Evolutionary conservation across 371 early-diverging fungal species (phyloP), one percentile per base, ranked within the genome.

Genomic region (Thermomucor indicae-seudaticae): DNA sequence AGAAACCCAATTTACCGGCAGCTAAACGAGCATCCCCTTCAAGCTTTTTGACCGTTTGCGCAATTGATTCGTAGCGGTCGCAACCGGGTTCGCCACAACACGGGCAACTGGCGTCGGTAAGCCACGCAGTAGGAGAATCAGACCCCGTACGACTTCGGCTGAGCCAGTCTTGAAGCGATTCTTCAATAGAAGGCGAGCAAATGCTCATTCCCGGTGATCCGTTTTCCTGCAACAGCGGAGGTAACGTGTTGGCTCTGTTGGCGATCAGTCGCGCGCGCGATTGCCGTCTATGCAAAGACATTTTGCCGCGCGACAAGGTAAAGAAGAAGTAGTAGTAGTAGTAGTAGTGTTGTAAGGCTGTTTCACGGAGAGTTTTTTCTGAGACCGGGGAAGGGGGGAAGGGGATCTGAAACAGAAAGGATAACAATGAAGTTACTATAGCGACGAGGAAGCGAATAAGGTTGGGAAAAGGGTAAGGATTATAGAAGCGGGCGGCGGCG

Each of bases 1-100:
- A 31, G 24, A 44, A 10, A 20, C 34, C 20, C 14, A 22, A 37
- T 35, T 53, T 70, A 70, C 75, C 75, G 39, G 75, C 75, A 39
- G 75, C 75, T 35, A 75, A 50, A 40, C 69, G 64, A 53, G 67
- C 45, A 50, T 75, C 71, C 5, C 50, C 47, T 46, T 75, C 75
- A 17, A 75, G 46, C 47, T 69, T 71, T 29, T 49, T 42, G n/a
- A 75, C 66, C 10, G 63, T 57, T 19, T 52, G 55, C 3, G 60
- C 38, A 4, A 71, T 31, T 4, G 49, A 42, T 20, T 66, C 65
- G 42, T 61, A 46, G 22, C 51, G 53, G 4, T 62, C 55, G 23
- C 75, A 75, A n/a, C 62, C 49, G 7, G 32, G 32, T 32, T 59
- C 53, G 2, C 62, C 50, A 52, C 75, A 75, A 27, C 75, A 75